Percentiles rank a stretch among this genome's conserved stretches.
Conservation (phyloP, 2,329 filamentous ascomycete species). For the Ceratocystis colombiana region DNA sequence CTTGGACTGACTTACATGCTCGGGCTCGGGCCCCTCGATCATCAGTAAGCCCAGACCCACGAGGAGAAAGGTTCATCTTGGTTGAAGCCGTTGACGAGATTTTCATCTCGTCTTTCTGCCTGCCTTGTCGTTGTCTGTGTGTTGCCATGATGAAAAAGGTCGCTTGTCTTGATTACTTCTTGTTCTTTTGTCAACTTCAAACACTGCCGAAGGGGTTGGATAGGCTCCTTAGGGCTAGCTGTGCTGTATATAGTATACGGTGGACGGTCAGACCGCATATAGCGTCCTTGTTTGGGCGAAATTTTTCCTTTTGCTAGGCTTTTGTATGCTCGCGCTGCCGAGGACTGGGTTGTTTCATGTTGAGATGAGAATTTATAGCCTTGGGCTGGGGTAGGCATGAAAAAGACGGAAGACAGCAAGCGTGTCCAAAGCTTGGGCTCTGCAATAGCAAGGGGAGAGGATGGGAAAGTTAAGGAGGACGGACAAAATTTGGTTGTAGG, state of each 20-base stretch:
- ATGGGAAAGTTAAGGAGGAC: not conserved
- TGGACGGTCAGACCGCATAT: not conserved
- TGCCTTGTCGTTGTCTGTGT: not conserved
- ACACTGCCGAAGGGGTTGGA: constrained; percentile 5
- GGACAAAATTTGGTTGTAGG: too few species aligned
- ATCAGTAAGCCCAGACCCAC: not conserved
- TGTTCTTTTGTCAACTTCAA: constrained; percentile 5
- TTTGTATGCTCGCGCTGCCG: constrained; percentile 6
- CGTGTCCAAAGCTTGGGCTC: not conserved
- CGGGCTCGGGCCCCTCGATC: not conserved
- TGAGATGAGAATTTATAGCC: constrained; percentile 11
- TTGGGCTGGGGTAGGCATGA: not conserved
- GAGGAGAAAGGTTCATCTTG: not conserved
- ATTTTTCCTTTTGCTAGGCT: not conserved
- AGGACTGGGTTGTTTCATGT: constrained; percentile 10
- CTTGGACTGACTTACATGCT: constrained; percentile 1
- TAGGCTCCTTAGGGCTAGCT: not conserved
- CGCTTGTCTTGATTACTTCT: not conserved
- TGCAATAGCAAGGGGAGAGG: not conserved
- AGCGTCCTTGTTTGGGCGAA: not conserved
- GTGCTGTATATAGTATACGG: constrained; percentile 10
- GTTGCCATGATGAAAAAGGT: not conserved
- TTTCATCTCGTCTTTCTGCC: constrained; percentile 11
- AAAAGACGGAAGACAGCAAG: not conserved
- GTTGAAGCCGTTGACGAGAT: not conserved